Base-by-base conservation (phyloP, 768 basidiomycete species). In the Cystobasidium tubakii region DNA sequence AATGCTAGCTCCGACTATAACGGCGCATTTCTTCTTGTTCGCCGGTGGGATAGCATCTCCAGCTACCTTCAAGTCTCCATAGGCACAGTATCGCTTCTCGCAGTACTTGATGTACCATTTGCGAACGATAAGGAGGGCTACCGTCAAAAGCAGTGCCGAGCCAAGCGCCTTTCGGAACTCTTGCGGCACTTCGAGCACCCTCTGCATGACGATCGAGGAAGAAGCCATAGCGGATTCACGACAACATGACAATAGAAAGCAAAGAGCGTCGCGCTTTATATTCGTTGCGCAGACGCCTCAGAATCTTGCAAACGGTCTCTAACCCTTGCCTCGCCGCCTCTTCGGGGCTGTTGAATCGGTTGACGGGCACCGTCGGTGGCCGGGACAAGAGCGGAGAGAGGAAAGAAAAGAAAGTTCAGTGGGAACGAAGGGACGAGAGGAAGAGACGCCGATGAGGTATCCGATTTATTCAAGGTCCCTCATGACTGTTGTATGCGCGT, bases 1-100 rank as follows among this genome's bases (percentile, higher is more conserved):
- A 17, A 65, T 65, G n/a, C 63, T 65, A 27, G 63, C 63, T 6
- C 63, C 63, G 25, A 65, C 25, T 7, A 65, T 36, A 17, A 65
- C 63, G 13, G 63, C 63, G 17, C 63, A 36, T 43, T 36, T 46
- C 44, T 65, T 65, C 36, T 46, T 42, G 1, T 17, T 15, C 9
- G 6, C 33, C n/a, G 7, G 44, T 1, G 39, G 23, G 27, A 42
- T 43, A 36, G 44, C 19, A 36, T 65, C 46, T 21, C 63, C 63
- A n/a, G 63, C 63, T 13, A 29, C 19, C 34, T 65, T 65, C 15
- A 65, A 21, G 21, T 65, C 63, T 36, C 63, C 63, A 42, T 31
- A 65, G 15, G 63, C 63, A 42, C 63, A 65, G 34, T 65, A 65
- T 25, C 63, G 4, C 36, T 65, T 29, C 36, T 27, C 44, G 36